These are phyloP conservation scores for Choricystis sp. DNA, from an alignment of 139 green algal species.

Conservation along the genomic window DNA sequence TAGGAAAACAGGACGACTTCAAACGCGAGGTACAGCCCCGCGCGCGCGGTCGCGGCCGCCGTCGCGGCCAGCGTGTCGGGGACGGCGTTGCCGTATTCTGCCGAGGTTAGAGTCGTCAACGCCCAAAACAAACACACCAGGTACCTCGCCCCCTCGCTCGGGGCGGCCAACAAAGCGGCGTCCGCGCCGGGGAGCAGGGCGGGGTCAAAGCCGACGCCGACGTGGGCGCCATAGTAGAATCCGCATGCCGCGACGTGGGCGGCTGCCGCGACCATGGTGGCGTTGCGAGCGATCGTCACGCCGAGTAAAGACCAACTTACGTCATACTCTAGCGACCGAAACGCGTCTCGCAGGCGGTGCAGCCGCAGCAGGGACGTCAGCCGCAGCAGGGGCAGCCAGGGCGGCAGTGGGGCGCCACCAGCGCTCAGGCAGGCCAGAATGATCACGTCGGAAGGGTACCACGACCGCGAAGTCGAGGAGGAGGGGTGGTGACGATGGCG, in stretches of 20 bases:
- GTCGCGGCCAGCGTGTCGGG: constrained; percentile 1
- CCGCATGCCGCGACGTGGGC: constrained; percentile 27
- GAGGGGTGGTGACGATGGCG: too few species aligned
- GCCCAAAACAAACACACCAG: constrained; percentile 27
- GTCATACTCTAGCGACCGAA: constrained; percentile 29
- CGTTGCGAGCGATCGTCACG: constrained; percentile 31
- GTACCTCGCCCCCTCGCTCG: not conserved
- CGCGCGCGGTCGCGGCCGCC: constrained; percentile 8
- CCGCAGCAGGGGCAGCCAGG: constrained; percentile 9
- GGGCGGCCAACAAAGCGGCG: constrained; percentile 2
- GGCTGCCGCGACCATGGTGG: not conserved
- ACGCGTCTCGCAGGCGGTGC: constrained; percentile 23
- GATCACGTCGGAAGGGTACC: too few species aligned
- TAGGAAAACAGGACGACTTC: constrained; percentile 23
- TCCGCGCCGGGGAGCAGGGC: constrained; percentile 3
- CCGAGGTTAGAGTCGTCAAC: constrained; percentile 25
- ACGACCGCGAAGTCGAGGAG: too few species aligned
- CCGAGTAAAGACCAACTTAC: constrained; percentile 18
- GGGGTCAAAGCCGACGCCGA: constrained; percentile 9
- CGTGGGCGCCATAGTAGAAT: constrained; percentile 22
- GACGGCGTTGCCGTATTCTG: constrained; percentile 8
- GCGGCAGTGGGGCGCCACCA: too few species aligned
- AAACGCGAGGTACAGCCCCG: constrained; percentile 23
- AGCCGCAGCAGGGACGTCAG: constrained; percentile 15
- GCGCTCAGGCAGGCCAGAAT: too few species aligned